phyloP scores from a whole-genome alignment of 2,329 filamentous ascomycete species.

The Hawksworthiomyces lignivorus region DNA sequence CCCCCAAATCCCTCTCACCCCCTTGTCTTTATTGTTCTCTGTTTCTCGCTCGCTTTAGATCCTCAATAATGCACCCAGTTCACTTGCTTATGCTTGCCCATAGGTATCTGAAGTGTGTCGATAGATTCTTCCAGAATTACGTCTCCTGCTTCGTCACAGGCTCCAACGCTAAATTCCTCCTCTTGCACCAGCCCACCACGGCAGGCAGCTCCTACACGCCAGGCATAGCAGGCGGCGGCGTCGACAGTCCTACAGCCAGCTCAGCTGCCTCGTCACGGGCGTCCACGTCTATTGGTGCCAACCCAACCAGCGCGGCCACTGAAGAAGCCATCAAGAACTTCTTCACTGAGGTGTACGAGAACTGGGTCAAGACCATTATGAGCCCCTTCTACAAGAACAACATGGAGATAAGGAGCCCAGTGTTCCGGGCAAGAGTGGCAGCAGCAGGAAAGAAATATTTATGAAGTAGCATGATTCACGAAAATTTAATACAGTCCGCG shows the following conservation, averaged over 20 bases:
- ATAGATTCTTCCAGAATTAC: constrained; percentile 94
- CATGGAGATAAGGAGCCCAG: constrained; percentile 74
- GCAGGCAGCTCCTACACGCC: constrained; percentile 12
- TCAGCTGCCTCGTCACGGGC: constrained; percentile 38
- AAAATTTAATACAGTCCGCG: no score
- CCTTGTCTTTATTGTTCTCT: background rate
- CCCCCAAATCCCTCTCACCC: no score
- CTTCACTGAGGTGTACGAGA: constrained; percentile 92
- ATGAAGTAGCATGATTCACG: no score
- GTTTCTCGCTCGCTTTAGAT: background rate
- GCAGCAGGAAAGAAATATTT: constrained; percentile 91
- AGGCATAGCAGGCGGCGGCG: constrained; percentile 13
- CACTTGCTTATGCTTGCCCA: background rate
- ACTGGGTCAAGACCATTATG: constrained; percentile 95
- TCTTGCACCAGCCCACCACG: constrained; percentile 69
- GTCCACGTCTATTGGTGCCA: constrained; percentile 67
- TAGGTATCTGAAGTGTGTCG: constrained; percentile 93
- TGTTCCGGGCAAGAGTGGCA: constrained; percentile 75
- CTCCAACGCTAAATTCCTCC: constrained; percentile 86
- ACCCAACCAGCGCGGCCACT: constrained; percentile 80
- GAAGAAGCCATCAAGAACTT: constrained; percentile 95
- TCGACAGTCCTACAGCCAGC: constrained; percentile 29
- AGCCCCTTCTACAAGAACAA: constrained; percentile 89
- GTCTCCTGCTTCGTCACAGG: constrained; percentile 92
- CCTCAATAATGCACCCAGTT: no score